Evolutionary conservation across 2,329 filamentous ascomycete species (phyloP).

Genomic region (Microdochium paspali): DNA sequence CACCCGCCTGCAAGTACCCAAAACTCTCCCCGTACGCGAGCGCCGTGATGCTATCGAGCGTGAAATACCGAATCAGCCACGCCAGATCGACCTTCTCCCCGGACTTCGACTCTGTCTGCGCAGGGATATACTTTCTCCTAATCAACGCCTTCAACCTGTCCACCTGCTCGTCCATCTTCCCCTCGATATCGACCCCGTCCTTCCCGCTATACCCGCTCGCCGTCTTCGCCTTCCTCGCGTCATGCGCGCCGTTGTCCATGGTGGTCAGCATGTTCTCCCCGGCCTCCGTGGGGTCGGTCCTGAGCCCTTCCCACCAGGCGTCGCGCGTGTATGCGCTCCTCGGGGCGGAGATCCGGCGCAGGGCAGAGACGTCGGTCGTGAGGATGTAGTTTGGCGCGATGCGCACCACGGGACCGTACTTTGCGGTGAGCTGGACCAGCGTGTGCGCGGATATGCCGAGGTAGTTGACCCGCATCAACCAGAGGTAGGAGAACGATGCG

Average conservation of each 20-base stretch:
- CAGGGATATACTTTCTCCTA: slow-evolving; percentile 9
- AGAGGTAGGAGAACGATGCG: slow-evolving; percentile 9
- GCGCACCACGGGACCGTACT: slow-evolving; percentile 9
- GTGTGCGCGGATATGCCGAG: neutral
- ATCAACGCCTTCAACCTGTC: slow-evolving; percentile 8
- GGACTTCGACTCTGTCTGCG: neutral
- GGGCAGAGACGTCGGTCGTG: slow-evolving; percentile 10
- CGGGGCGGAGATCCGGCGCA: slow-evolving; percentile 7
- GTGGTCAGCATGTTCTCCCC: neutral
- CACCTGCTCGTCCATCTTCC: slow-evolving; percentile 9
- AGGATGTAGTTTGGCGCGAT: slow-evolving; percentile 13
- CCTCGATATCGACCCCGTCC: slow-evolving; percentile 10
- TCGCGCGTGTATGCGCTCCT: slow-evolving; percentile 2
- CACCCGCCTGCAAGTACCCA: slow-evolving; percentile 14
- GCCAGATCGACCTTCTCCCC: slow-evolving; percentile 8
- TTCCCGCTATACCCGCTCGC: slow-evolving; percentile 10
- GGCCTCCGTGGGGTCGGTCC: slow-evolving; percentile 2
- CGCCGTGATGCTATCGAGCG: slow-evolving; percentile 15
- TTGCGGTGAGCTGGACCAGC: neutral
- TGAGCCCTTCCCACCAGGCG: neutral
- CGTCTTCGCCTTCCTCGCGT: slow-evolving; percentile 11
- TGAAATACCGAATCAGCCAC: slow-evolving; percentile 6
- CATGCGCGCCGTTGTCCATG: slow-evolving; percentile 6
- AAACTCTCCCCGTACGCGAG: slow-evolving; percentile 15
- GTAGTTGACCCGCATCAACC: slow-evolving; percentile 3